Evolutionary conservation across 768 basidiomycete species (phyloP), one percentile per base, ranked within the genome.

Genomic region (Rhodotorula sphaerocarpa): DNA sequence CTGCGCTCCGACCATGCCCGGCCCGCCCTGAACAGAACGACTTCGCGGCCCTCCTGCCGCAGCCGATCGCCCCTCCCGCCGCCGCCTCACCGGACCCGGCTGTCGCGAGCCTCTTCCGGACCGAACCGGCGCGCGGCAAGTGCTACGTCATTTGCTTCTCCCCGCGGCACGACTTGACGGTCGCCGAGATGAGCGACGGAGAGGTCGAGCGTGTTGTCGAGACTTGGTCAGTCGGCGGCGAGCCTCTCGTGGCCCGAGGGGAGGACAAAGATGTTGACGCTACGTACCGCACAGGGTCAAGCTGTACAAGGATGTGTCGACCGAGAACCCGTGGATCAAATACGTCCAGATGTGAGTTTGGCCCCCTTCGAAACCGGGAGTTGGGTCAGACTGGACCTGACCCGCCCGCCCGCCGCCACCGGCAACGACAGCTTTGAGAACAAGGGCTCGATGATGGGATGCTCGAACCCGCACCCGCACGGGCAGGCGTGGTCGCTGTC

Each of bases 381-480:
- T n/a, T n/a, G n/a, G n/a, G n/a, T n/a, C n/a, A n/a, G n/a, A n/a
- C n/a, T n/a, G n/a, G n/a, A n/a, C n/a, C n/a, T n/a, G n/a, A n/a
- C n/a, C n/a, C n/a, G n/a, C n/a, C n/a, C n/a, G n/a, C n/a, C n/a
- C n/a, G n/a, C n/a, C n/a, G n/a, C n/a, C n/a, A n/a, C n/a, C n/a
- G n/a, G n/a, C n/a, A 9, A 21, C 18, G 44, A 43, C 53, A 73
- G 66, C 25, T 69, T 69, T 43, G 69, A 90, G 85, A 91, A 90
- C 75, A 92, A 91, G 76, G 91, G 91, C 4, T 76, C 85, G 5
- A 90, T 90, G 79, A 92, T 92, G 91, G 91, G 91, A 16, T 92
- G 89, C 73, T 89, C 87, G 11, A 93, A 92, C 72, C 88, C 90
- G 30, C 91, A 93, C 74, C 90, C 91, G 0, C 91, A 93, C 74